Evolutionary conservation across 2,329 filamentous ascomycete genomes (phyloP), one percentile per base, ranked within the genome.

Genomic region (Dryadomyces quercus-mongolicae): DNA sequence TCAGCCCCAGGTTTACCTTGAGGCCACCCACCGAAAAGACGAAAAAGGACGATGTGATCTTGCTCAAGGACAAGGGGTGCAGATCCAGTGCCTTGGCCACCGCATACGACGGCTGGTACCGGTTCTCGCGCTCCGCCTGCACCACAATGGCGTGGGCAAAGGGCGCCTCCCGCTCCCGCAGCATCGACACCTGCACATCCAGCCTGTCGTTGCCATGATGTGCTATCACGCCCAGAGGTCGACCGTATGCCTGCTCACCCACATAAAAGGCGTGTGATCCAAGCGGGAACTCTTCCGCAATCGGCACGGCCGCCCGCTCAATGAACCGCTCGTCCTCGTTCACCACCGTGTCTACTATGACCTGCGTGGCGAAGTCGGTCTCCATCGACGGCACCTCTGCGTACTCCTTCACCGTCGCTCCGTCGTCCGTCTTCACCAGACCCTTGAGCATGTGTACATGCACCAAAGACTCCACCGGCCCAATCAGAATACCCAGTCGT

Each of bases 371-470:
- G 67, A 92, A 96, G 54, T 94, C 86, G 7, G 84, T 86, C 65
- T 96, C 89, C 64, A 93, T 77, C 48, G 92, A 92, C 2, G 85
- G 82, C 49, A 96, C 86, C 52, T 86, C 80, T 18, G 82, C 90
- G 65, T 95, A 98, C 64, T 97, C 89, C 70, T 98, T 98, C 62
- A 96, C 72, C 2, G 90, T 86, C 12, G 92, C 88, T 47, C 93
- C 93, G 40, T 92, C 85, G 57, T 96, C 90, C 0, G 87, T 94
- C 74, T 95, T 96, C 62, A 79, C 78, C 58, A 98, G 75, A 21
- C 94, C 93, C 68, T 88, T 95, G 54, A 98, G 80, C 79, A 95
- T 93, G 61, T 96, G 87, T 42, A 98, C 90, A 59, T 95, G 86
- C 34, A 96, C 82, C 61, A 97, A 75, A 22, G 90, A 88, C 64